Evolutionary conservation across 306 rosid species (phyloP), one percentile per base, ranked within the genome.

Genomic region (Cicer arietinum): DNA sequence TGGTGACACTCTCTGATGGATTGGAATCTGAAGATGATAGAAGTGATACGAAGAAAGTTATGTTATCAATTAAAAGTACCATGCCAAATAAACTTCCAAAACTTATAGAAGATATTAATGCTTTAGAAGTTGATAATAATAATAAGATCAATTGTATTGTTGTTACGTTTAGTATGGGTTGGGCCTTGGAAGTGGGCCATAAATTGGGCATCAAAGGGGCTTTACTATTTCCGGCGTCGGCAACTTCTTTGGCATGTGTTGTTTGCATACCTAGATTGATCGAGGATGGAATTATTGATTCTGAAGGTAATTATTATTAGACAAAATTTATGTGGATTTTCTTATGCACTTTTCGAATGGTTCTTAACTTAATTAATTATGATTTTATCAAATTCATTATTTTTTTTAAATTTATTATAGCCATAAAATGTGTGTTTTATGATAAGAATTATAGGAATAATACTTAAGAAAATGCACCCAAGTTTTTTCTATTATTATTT

Each of bases 191-290:
- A 39, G 82, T 84, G 8, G 88, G 71, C 6, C 65, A 39, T 17
- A 86, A 86, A 7, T 57, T 88, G 84, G 87, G 84, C 6, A 85
- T 85, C 25, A 53, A 14, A 35, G 60, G 80, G 42, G 90, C 77
- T 45, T 57, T 81, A 10, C 74, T 90, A 41, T 82, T 48, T 69
- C 65, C 92, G n/a, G 76, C 85, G 4, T 65, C 96, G 6, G 86
- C 81, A 10, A 83, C 90, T 41, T 5, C 52, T 0, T 10, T 88
- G 77, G 89, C 69, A n/a, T 65, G 45, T 12, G 0, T 0, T 66
- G 1, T 40, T 0, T 69, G 20, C 20, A 84, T 86, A 51, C 91
- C 88, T 2, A 76, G 30, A 66, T 73, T 90, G 0, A 76, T 90
- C 10, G 12, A 82, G 0, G 79, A 84, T 56, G 89, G 73, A 17